Evolutionary conservation across 768 basidiomycete genomes (phyloP).

Genomic region (Podaxis carcinomalis): DNA sequence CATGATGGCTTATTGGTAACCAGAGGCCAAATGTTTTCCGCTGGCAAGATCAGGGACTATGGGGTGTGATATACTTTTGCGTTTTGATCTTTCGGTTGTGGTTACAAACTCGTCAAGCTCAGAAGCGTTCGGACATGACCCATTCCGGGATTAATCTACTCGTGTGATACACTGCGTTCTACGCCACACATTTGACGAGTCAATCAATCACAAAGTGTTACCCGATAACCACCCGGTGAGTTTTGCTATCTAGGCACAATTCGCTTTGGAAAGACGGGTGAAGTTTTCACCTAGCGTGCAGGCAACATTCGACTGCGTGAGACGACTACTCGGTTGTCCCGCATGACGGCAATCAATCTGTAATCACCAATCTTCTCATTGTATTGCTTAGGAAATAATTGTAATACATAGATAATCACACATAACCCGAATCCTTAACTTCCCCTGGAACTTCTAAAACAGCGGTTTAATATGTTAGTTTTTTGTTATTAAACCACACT

Average conservation of each 20-base stretch:
- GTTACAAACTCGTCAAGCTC: no score
- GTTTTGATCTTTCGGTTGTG: no score
- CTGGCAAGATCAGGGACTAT: no score
- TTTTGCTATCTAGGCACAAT: not conserved
- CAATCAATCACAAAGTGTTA: not conserved
- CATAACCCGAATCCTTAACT: not conserved
- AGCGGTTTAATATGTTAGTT: not conserved
- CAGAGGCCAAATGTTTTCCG: no score
- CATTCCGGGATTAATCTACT: no score
- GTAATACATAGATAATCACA: not conserved
- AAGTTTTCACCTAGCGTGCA: not conserved
- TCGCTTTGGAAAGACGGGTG: not conserved
- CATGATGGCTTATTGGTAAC: no score
- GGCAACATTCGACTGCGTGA: not conserved
- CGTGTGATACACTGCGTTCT: not conserved
- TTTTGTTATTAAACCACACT: not conserved
- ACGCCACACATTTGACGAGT: not conserved
- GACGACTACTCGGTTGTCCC: not conserved
- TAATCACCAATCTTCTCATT: not conserved
- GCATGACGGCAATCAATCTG: not conserved
- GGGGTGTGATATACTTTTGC: no score
- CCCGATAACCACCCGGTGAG: not conserved
- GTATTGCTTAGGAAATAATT: not conserved
- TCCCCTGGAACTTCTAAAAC: not conserved
- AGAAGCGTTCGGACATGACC: no score